Evolutionary conservation across 2,329 filamentous ascomycete species (phyloP).

Genomic region (Colletotrichum lentis): DNA sequence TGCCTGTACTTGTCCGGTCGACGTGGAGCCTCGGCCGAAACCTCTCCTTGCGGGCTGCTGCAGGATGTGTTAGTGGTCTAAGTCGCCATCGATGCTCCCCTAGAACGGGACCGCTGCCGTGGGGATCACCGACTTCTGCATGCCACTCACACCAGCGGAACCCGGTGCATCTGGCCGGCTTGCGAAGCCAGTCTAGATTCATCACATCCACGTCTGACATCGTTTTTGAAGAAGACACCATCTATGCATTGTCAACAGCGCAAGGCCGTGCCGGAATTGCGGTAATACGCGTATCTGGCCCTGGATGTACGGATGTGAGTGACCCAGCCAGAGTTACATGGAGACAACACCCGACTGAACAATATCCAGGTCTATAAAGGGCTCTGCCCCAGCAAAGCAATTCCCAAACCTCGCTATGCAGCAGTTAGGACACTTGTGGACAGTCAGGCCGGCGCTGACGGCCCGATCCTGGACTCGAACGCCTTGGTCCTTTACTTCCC

Average conservation of each 20-base stretch:
- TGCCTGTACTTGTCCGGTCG: slow-evolving; percentile 11
- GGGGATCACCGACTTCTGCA: not conserved
- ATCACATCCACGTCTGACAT: not conserved
- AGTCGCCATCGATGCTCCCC: not conserved
- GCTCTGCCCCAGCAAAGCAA: slow-evolving; percentile 58
- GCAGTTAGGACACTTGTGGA: slow-evolving; percentile 78
- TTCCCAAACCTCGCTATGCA: slow-evolving; percentile 65
- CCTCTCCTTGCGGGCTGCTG: slow-evolving; percentile 5
- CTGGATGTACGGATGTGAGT: slow-evolving; percentile 72
- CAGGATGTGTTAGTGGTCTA: slow-evolving; percentile 30
- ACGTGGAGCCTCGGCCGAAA: slow-evolving; percentile 27
- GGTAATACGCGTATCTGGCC: slow-evolving; percentile 85
- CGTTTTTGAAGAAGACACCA: slow-evolving; percentile 64
- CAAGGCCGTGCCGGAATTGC: slow-evolving; percentile 89
- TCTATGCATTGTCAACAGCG: slow-evolving; percentile 91
- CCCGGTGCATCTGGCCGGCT: not conserved
- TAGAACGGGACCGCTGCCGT: slow-evolving; percentile 7
- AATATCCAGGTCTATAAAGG: slow-evolving; percentile 56
- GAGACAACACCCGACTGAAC: not conserved
- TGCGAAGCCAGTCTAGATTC: not conserved
- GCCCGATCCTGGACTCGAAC: slow-evolving; percentile 76
- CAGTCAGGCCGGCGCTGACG: slow-evolving; percentile 44
- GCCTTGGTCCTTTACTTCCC: slow-evolving; percentile 87
- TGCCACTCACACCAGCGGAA: not conserved
- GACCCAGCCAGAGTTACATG: not conserved